Conservation (phyloP, 441 rosid genomes). For the Viola pubescens region DNA sequence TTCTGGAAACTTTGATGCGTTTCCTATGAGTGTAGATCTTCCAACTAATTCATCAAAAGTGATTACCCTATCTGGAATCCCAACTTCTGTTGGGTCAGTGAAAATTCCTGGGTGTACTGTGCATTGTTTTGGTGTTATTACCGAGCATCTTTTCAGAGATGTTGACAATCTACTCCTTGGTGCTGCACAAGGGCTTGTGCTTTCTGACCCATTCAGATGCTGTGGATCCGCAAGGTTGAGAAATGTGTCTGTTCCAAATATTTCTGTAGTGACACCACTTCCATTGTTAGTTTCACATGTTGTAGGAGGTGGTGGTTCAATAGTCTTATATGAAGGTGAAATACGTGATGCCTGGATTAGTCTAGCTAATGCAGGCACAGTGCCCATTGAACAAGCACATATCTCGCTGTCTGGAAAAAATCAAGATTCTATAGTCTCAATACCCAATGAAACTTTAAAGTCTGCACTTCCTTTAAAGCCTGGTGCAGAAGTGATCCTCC, state of each 20-base stretch:
- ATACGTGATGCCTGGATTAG: conserved; percentile 74
- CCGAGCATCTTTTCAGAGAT: conserved; percentile 87
- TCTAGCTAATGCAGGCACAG: conserved; percentile 92
- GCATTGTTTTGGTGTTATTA: conserved; percentile 93
- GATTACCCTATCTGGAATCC: conserved; percentile 84
- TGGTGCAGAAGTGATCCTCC: conserved; percentile 81
- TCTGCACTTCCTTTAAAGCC: conserved; percentile 87
- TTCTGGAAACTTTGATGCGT: conserved; percentile 83
- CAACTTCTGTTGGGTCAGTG: conserved; percentile 73
- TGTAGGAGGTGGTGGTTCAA: conserved; percentile 89
- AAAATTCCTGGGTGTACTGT: conserved; percentile 82
- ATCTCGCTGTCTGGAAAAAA: conserved; percentile 88
- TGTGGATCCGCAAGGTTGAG: conserved; percentile 86
- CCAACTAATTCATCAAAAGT: conserved; percentile 95
- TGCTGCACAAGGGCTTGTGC: conserved; percentile 96
- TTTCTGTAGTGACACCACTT: conserved; percentile 69
- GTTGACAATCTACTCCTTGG: conserved; percentile 95
- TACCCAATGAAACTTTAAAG: conserved; percentile 58
- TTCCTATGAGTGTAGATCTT: conserved; percentile 81
- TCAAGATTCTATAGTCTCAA: conserved; percentile 80
- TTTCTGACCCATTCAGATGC: conserved; percentile 92
- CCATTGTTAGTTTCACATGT: conserved; percentile 76
- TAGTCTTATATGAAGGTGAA: conserved; percentile 91
- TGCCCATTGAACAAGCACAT: conserved; percentile 87
- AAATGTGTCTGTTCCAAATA: conserved; percentile 67